Evolutionary conservation across 208 protist species (phyloP), one percentile per base, ranked within the genome.

Genomic region (Trypanosomatidae sp.): DNA sequence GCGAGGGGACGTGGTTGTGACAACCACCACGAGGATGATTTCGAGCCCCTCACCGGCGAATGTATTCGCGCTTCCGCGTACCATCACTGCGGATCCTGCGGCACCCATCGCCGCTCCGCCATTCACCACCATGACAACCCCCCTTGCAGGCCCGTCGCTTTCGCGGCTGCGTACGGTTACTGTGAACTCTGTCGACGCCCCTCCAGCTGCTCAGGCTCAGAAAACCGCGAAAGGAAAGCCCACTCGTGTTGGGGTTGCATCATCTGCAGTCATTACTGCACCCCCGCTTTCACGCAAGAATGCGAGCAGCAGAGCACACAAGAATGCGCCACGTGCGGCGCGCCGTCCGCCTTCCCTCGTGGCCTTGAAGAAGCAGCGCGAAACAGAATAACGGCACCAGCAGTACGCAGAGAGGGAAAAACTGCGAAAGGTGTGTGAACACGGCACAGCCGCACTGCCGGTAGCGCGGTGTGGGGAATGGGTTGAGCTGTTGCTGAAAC

Each of bases 51-150:
- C 62, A 43, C 56, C 41, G 0, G 36, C 17, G 28, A 75, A n/a
- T 43, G 36, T 60, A 19, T 77, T 77, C 44, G 60, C 52, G 28
- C 73, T 77, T 60, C 66, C 66, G 17, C 60, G 73, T 22, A 56
- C 33, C 66, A 25, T 77, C 25, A 44, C 73, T 1, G n/a, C 12
- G 5, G 47, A 39, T 1, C 53, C 68, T 10, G 55, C 36, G 9
- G 28, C 33, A 44, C 43, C 28, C 28, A 41, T 39, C 15, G 41
- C 64, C 28, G 9, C 64, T 12, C 44, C 66, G 43, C 6, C 44
- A 33, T 25, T 33, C 15, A 68, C 64, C 10, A 68, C 64, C 10
- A 36, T 4, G 33, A 17, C 59, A 22, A 17, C 59, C 25, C 25
- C 53, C 10, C 50, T 12, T 10, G 22, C 62, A 9, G 22, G 7